Evolutionary conservation across 1,139 yeast species (phyloP), one percentile per base, ranked within the genome.

Genomic region (Diutina scorzettiae): DNA sequence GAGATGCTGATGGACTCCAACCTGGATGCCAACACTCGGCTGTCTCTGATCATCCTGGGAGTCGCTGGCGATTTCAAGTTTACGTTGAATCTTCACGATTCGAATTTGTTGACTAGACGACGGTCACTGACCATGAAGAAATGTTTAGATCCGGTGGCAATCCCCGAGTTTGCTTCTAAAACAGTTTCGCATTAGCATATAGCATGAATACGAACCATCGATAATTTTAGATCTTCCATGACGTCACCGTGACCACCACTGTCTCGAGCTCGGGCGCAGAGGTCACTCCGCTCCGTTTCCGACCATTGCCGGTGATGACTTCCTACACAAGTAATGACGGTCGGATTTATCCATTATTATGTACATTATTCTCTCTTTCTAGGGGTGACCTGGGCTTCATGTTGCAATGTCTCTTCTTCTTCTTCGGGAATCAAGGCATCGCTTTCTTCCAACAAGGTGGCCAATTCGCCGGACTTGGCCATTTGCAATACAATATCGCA

Each of bases 401-500:
- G 21, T 6, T 23, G 28, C 20, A 30, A 17, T n/a, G n/a, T n/a
- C 6, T 16, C 66, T 31, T 64, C 72, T 29, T 65, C 74, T 46
- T 80, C 89, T 55, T 78, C 85, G 12, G 94, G 89, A 29, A 86
- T 78, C 48, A 91, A 73, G 40, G 86, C 94, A 46, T 78, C 76
- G 45, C 82, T 85, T 46, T 75, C 66, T 50, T 89, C 97, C 46
- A 91, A 69, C 49, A 89, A 60, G 43, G 87, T 91, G 17, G 89
- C 78, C 47, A 91, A 73, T 55, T 91, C 96, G n/a, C 98, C 98
- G 43, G 72, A 63, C 54, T 84, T 86, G 40, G 95, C 86, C 97
- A 91, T 89, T 46, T 84, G 78, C 56, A 83, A 85, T 44, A 93
- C 71, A 49, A 93, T 89, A 61, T 93, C 99, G 63, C 96, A 93